Evolutionary conservation across 2,329 filamentous ascomycete genomes (phyloP), one percentile per base, ranked within the genome.

Genomic region (Phialophora chinensis): DNA sequence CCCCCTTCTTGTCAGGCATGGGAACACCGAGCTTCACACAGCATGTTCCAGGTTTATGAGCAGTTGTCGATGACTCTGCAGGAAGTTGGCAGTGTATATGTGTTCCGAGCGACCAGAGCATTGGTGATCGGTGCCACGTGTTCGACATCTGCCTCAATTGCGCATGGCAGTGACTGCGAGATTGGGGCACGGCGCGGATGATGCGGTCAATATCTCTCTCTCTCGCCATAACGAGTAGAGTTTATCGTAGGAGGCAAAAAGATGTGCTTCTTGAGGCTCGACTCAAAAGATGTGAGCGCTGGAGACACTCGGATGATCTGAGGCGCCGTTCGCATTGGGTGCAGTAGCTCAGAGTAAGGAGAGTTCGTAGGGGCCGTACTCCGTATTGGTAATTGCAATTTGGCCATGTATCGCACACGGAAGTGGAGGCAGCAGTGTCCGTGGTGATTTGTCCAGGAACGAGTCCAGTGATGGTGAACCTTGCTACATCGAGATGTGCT

Each of bases 401-500:
- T 61, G 29, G 47, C 17, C 11, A 31, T 54, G 49, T 54, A 38
- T 38, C 59, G 17, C 25, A 31, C 47, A 54, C 52, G 49, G 47
- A 29, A 62, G 49, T 33, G 52, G 44, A 44, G 42, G n/a, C 35
- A n/a, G 29, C 23, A 58, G 25, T n/a, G 23, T 58, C n/a, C 47
- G 35, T 29, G 31, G 53, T 25, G 38, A 62, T 68, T 62, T 54
- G 59, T 63, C 33, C 23, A 17, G 35, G 27, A 31, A 44, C 12
- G 25, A 54, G n/a, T 60, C 47, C 14, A 4, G 49, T 12, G 20
- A 42, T 57, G 50, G 49, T 44, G 57, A 58, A 60, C 35, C 56
- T 44, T 49, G 59, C 49, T 56, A 29, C 54, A 65, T 62, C 33
- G 44, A 58, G 63, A 50, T 55, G 33, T 33, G 25, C 29, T 25